Evolutionary conservation across 805 yeast species (phyloP).

Genomic region (Spathaspora boniae): DNA sequence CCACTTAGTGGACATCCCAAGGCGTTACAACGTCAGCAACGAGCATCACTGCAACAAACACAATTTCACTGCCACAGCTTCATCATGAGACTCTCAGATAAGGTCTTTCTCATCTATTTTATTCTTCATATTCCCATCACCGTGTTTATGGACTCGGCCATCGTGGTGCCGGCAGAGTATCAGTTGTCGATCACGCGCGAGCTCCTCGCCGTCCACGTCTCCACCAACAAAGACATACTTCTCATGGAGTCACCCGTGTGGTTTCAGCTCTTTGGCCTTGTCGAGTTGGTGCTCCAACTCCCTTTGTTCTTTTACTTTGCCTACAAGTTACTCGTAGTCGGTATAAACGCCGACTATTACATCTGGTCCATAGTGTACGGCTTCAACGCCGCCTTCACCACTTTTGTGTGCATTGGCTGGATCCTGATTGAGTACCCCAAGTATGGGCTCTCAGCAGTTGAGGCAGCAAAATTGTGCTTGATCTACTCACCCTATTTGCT

Average conservation of each 20-base stretch:
- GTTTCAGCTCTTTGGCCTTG: conserved; percentile 66
- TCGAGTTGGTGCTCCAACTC: conserved; percentile 73
- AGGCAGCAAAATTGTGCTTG: conserved; percentile 41
- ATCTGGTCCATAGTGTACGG: conserved; percentile 62
- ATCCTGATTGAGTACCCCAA: conserved; percentile 33
- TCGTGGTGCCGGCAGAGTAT: conserved; percentile 57
- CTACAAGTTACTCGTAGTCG: conserved; percentile 12
- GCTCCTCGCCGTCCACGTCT: conserved; percentile 58
- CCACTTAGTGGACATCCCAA: too few species aligned
- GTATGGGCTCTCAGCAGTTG: conserved; percentile 34
- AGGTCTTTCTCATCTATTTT: conserved; percentile 49
- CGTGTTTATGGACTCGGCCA: conserved; percentile 66
- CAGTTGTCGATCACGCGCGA: conserved; percentile 45
- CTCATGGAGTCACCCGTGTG: conserved; percentile 60
- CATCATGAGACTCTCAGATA: too few species aligned
- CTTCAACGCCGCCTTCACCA: conserved; percentile 77
- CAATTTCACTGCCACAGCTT: too few species aligned
- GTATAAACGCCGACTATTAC: conserved; percentile 10
- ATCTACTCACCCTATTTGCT: conserved; percentile 71
- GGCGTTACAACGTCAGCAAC: too few species aligned
- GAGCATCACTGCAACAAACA: too few species aligned
- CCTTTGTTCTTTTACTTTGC: conserved; percentile 67
- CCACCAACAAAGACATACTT: conserved; percentile 68
- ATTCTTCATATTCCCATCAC: conserved; percentile 75
- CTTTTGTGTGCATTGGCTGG: conserved; percentile 65